Evolutionary conservation across 2,329 filamentous ascomycete species (phyloP).

Genomic region (Fusarium cyanostomum): DNA sequence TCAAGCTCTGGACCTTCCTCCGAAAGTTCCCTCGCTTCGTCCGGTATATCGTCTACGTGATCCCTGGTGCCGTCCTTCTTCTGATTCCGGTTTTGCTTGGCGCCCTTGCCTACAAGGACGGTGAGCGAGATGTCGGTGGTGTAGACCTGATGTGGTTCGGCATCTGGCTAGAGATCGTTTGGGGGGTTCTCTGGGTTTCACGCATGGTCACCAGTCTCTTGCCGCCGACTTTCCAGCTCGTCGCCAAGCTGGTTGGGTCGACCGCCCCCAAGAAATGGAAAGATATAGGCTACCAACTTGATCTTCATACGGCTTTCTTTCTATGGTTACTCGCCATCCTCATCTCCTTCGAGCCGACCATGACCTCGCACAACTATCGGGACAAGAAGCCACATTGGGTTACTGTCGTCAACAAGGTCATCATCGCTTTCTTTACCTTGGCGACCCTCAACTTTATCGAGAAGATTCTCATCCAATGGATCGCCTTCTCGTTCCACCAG

Average conservation of each 20-base stretch:
- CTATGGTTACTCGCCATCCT: conserved; percentile 92
- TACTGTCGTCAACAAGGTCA: conserved; percentile 81
- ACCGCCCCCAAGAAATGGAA: conserved; percentile 94
- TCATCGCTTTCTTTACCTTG: conserved; percentile 85
- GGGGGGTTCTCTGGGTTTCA: conserved; percentile 88
- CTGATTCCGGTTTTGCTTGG: conserved; percentile 59
- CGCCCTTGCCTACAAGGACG: conserved; percentile 50
- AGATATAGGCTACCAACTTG: conserved; percentile 85
- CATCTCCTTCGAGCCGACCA: conserved; percentile 84
- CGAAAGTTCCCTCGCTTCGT: conserved; percentile 61
- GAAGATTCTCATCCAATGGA: conserved; percentile 94
- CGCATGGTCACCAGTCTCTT: conserved; percentile 63
- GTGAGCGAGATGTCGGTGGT: conserved; percentile 61
- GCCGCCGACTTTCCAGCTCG: conserved; percentile 55
- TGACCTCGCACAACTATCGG: conserved; percentile 63
- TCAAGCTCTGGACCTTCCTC: conserved; percentile 56
- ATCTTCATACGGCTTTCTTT: conserved; percentile 86
- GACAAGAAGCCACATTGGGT: conserved; percentile 72
- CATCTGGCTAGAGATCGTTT: conserved; percentile 93
- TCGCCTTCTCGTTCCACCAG: conserved; percentile 91
- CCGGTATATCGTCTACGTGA: conserved; percentile 59
- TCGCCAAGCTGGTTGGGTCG: conserved; percentile 79
- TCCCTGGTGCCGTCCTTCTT: conserved; percentile 57
- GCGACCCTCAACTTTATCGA: conserved; percentile 84
- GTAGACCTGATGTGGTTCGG: conserved; percentile 89